Base-by-base conservation (phyloP, 768 basidiomycete species). In the Pilatotrama ljubarskyi region DNA sequence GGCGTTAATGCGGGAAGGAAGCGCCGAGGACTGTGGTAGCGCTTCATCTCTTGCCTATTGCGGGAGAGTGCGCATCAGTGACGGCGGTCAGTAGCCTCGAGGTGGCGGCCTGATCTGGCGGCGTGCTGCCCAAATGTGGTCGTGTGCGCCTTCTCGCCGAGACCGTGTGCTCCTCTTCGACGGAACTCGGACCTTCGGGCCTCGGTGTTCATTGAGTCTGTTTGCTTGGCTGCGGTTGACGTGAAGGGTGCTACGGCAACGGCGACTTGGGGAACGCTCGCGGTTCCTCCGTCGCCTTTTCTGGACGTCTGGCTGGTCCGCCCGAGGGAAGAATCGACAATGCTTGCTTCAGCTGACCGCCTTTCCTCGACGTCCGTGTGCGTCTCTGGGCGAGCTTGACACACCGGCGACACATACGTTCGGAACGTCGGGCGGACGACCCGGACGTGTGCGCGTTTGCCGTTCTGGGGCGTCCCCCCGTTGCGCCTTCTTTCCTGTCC, bases 11-110 rank as follows among this genome's bases (percentile, higher is more conserved):
- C 29, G 29, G 29, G 29, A 10, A 32, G 29, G 29, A 32, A 32
- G 29, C 29, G 29, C 10, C 29, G 29, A 32, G 29, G 29, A 10
- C 5, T 32, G 29, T 10, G 10, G 29, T 4, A 32, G 29, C 29
- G 29, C 29, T 32, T 32, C 29, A 4, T 4, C 5, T 5, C 5
- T 32, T 32, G 29, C 29, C 29, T 4, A 10, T 5, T 32, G 29
- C 29, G 29, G 43, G 43, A 10, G 44, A 20, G 42, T 8, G 43
- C 53, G 53, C 53, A 54, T 54, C 42, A 36, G 11, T n/a, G 51
- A 29, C 24, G 52, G 52, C 29, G 59, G 52, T 60, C 24, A 14
- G 52, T 60, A 60, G 59, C 59, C 59, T 60, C 59, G 51, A 54
- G 59, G 36, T 25, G 51, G n/a, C n/a, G 20, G 46, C 36, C 37